Evolutionary conservation across 108 stramenopile genomes (phyloP).

Genomic region (Nitzschia inconspicua): DNA sequence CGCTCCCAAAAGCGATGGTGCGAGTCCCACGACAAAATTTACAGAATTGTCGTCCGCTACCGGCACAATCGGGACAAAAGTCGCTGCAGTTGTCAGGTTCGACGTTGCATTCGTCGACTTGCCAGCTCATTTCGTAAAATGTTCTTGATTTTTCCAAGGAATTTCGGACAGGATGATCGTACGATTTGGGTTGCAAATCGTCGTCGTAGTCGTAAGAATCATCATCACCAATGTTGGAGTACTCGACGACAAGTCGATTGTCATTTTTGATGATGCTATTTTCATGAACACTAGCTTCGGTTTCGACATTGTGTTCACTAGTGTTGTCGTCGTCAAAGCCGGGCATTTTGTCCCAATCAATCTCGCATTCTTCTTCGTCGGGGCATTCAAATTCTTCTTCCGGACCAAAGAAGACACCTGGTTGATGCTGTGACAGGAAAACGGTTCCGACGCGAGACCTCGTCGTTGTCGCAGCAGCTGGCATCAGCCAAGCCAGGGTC

Average conservation of each 20-base stretch:
- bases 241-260: neutral
- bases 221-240: neutral
- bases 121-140: slow-evolving; percentile 25
- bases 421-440: too few relatives aligned
- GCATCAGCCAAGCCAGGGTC: too few relatives aligned
- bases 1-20: slow-evolving; percentile 10
- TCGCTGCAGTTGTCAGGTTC: slow-evolving; percentile 1
- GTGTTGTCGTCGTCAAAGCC: slow-evolving; percentile 5
- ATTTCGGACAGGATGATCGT: neutral
- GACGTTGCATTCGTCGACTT: slow-evolving; percentile 19
- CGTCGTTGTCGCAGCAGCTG: too few relatives aligned
- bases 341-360: slow-evolving; percentile 29
- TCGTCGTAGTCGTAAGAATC: neutral
- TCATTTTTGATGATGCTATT: neutral
- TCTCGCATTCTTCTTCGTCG: slow-evolving; percentile 31
- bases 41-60: slow-evolving; percentile 18
- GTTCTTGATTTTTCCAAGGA: slow-evolving; percentile 12
- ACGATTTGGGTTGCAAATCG: slow-evolving; percentile 2
- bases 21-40: slow-evolving; percentile 31
- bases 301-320: neutral
- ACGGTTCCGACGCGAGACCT: too few relatives aligned
- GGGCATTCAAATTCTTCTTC: slow-evolving; percentile 10
- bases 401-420: slow-evolving; percentile 7
- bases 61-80: slow-evolving; percentile 20
- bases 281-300: neutral